These are phyloP conservation scores for Fusarium pseudonygamai DNA, from an alignment of 2,329 filamentous ascomycete species.

Conservation along the genomic window DNA sequence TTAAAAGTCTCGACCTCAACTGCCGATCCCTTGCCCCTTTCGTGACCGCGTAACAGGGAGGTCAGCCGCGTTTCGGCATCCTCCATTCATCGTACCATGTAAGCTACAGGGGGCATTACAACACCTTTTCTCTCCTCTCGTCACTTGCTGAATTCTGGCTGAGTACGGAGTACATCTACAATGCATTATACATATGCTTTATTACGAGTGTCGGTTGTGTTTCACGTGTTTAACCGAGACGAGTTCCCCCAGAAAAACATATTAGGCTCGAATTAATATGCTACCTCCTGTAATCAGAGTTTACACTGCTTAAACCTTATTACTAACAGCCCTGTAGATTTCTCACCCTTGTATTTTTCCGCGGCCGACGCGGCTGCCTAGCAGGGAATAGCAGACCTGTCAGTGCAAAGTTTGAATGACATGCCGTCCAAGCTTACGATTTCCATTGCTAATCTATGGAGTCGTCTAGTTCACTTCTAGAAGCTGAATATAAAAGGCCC, in stretches of 20 bases:
- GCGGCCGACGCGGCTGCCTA: neutral
- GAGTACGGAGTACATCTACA: neutral
- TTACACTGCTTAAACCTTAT: neutral
- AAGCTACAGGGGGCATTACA: neutral
- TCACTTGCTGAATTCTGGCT: no score
- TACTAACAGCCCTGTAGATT: neutral
- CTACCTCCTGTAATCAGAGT: neutral
- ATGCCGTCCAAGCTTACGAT: neutral
- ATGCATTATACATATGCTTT: neutral
- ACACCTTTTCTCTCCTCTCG: neutral
- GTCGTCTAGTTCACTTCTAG: neutral
- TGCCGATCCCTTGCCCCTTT: neutral
- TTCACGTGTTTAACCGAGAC: neutral
- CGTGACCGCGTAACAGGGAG: neutral
- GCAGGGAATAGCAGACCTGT: neutral
- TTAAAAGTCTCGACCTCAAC: neutral
- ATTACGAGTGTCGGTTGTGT: neutral
- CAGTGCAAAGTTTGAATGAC: neutral
- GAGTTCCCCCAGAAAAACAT: neutral
- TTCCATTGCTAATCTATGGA: neutral
- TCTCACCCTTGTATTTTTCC: neutral
- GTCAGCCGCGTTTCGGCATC: neutral
- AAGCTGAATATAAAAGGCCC: neutral
- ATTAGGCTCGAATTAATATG: neutral
- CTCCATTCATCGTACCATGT: neutral